Percentiles rank a stretch among this genome's conserved stretches.
phyloP scores from a whole-genome alignment of 495 filamentous ascomycete genomes.

The Annulohypoxylon bovei region DNA sequence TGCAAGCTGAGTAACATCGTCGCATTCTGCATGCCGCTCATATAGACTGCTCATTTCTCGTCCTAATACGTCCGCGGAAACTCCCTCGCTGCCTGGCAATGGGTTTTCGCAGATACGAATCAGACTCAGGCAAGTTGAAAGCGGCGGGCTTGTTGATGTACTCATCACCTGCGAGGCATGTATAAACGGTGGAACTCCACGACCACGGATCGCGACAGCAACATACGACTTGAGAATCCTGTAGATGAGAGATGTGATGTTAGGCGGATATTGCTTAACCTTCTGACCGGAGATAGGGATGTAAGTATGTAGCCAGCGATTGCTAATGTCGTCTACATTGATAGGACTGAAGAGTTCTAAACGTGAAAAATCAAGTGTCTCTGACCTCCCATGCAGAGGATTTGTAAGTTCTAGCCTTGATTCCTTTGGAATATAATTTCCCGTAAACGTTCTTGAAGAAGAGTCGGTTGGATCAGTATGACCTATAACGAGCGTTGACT shows the following conservation, averaged over 20 bases:
- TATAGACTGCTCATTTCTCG: slow-evolving; percentile 54
- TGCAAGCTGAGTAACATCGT: slow-evolving; percentile 51
- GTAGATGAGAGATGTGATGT: slow-evolving; percentile 50
- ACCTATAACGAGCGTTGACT: not conserved
- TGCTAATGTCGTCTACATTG: slow-evolving; percentile 55
- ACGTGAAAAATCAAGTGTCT: slow-evolving; percentile 38
- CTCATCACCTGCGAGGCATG: slow-evolving; percentile 49
- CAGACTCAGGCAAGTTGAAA: slow-evolving; percentile 58
- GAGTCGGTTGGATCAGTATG: not conserved
- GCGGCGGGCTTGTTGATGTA: slow-evolving; percentile 39
- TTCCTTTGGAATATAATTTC: not conserved
- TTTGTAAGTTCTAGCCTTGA: not conserved
- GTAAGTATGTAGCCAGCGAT: slow-evolving; percentile 59
- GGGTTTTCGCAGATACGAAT: slow-evolving; percentile 54
- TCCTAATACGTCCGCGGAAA: slow-evolving; percentile 47
- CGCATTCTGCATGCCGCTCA: slow-evolving; percentile 46
- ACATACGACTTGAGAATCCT: slow-evolving; percentile 58
- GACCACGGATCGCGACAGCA: slow-evolving; percentile 49
- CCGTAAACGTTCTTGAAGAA: slow-evolving; percentile 7
- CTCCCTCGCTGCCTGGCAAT: slow-evolving; percentile 52
- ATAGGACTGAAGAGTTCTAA: slow-evolving; percentile 55
- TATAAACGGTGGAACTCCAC: slow-evolving; percentile 53
- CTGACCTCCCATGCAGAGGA: not conserved
- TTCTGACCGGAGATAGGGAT: slow-evolving; percentile 54
- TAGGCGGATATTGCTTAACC: slow-evolving; percentile 51